Evolutionary conservation across 2,329 filamentous ascomycete species (phyloP).

Genomic region (Phialophora chinensis): DNA sequence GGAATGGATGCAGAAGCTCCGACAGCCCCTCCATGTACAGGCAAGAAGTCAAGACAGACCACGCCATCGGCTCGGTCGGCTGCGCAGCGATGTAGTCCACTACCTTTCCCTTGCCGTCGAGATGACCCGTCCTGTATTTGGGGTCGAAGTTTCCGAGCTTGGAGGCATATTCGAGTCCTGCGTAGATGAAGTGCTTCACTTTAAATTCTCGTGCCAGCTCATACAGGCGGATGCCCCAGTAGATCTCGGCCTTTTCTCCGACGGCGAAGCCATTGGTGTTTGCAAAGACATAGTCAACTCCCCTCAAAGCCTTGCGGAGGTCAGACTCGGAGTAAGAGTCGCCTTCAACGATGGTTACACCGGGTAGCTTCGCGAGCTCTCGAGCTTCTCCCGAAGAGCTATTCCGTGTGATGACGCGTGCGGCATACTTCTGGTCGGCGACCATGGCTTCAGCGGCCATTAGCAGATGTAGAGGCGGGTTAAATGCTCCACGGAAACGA

Average conservation of each 20-base stretch:
- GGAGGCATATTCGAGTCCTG: constrained; percentile 56
- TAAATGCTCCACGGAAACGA: constrained; percentile 31
- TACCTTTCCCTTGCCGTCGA: constrained; percentile 53
- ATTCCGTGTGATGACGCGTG: constrained; percentile 57
- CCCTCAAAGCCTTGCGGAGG: constrained; percentile 54
- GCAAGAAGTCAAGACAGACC: constrained; percentile 15
- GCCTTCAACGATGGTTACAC: constrained; percentile 55
- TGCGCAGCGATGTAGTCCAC: constrained; percentile 23
- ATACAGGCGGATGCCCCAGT: constrained; percentile 48
- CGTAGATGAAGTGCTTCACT: constrained; percentile 53
- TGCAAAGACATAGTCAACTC: constrained; percentile 56
- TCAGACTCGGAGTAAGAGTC: constrained; percentile 53
- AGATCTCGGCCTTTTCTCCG: constrained; percentile 60
- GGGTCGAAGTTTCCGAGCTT: constrained; percentile 56
- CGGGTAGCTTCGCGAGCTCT: constrained; percentile 50
- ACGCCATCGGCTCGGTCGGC: constrained; percentile 12
- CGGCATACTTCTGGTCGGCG: constrained; percentile 20
- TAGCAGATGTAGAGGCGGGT: background rate
- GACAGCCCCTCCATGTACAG: constrained; percentile 39
- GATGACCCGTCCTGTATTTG: constrained; percentile 55
- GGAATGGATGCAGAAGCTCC: constrained; percentile 25
- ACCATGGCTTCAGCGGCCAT: constrained; percentile 15
- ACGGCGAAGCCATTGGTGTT: constrained; percentile 61
- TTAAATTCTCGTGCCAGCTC: constrained; percentile 44
- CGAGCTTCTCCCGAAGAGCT: constrained; percentile 49